Conservation (phyloP, 1,139 yeast genomes). For the Nakaseomyces bracarensis region DNA sequence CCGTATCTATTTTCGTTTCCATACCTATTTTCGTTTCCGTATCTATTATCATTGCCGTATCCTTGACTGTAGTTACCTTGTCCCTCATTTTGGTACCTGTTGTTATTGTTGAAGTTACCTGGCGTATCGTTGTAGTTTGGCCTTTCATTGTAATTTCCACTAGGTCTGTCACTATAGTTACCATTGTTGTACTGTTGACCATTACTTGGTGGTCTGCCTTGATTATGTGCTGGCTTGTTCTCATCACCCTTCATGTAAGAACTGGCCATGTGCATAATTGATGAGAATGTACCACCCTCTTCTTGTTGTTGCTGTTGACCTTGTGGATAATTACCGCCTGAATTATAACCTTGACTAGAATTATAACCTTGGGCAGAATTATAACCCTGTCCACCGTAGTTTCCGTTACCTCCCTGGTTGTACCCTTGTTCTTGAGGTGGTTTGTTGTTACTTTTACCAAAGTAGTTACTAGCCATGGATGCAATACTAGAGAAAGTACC, state of each 20-base stretch:
- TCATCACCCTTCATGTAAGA: slow-evolving; percentile 9
- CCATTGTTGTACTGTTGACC: not conserved
- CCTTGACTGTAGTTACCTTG: not conserved
- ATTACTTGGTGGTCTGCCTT: slow-evolving; percentile 4
- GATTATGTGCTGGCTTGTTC: not conserved
- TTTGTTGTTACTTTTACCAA: slow-evolving; percentile 8
- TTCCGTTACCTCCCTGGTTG: slow-evolving; percentile 1
- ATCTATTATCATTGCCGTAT: not conserved
- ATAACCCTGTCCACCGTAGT: slow-evolving; percentile 2
- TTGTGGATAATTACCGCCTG: not conserved
- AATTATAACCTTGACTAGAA: slow-evolving; percentile 6
- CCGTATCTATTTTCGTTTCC: not conserved
- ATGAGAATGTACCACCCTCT: slow-evolving; percentile 9
- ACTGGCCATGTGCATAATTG: slow-evolving; percentile 14
- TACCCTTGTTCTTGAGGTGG: slow-evolving; percentile 8
- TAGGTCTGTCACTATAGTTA: not conserved
- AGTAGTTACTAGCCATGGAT: slow-evolving; percentile 14
- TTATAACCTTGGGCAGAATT: slow-evolving; percentile 8
- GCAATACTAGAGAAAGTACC: slow-evolving; percentile 12
- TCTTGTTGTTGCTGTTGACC: slow-evolving; percentile 3
- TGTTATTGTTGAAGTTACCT: not conserved
- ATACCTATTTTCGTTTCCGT: not conserved
- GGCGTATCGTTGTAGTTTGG: not conserved
- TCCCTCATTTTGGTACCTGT: not conserved
- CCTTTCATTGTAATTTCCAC: not conserved